Base-by-base conservation (phyloP, 1,284 basidiomycete species). In the Cutaneotrichosporon sp. region DNA sequence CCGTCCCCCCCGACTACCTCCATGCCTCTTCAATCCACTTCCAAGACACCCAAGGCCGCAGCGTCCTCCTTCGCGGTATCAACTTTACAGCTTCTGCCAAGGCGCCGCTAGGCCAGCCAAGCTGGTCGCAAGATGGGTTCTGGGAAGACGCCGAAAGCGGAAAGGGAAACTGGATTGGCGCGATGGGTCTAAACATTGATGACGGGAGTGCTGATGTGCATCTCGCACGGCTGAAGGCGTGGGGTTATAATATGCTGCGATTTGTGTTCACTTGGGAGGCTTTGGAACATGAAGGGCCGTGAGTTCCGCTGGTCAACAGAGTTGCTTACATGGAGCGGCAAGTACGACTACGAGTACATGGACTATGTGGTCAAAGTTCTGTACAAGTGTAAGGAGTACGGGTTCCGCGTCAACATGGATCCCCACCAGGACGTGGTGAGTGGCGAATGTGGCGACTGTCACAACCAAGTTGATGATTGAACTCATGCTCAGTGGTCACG, bases 221-320 rank as follows among this genome's bases (percentile, higher is more conserved):
- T 66, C 79, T 97, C 2, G 82, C 86, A 5, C 79, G 94, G 16
- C 76, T 98, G 17, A 79, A 82, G 54, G 86, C 87, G 0, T 97
- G 93, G 93, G 94, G 94, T 0, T 97, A 91, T 77, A 97, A 96
- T 71, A 80, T 87, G 72, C 75, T 97, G n/a, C 79, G 94, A 48
- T 97, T 89, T 68, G 87, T 92, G 22, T 83, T 97, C 39, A 87
- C 88, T 0, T 98, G 94, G 94, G 94, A 98, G 70, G 82, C 90
- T 1, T 72, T 97, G 22, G 94, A 97, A 72, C 92, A 93, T 71
- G 83, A 81, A 53, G 93, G 92, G 66, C 94, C 94, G 84, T 93
- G 71, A 84, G 90, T 86, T 10, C 5, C 12, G 1, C 10, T n/a
- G 5, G 1, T 5, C 12, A 24, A 8, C 5, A n/a, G 46, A 22